A percentile compares a stretch with the other conserved stretches of the same genome.
phyloP scores from a whole-genome alignment of 2,329 filamentous ascomycete species.

The Fusarium chlamydosporum region DNA sequence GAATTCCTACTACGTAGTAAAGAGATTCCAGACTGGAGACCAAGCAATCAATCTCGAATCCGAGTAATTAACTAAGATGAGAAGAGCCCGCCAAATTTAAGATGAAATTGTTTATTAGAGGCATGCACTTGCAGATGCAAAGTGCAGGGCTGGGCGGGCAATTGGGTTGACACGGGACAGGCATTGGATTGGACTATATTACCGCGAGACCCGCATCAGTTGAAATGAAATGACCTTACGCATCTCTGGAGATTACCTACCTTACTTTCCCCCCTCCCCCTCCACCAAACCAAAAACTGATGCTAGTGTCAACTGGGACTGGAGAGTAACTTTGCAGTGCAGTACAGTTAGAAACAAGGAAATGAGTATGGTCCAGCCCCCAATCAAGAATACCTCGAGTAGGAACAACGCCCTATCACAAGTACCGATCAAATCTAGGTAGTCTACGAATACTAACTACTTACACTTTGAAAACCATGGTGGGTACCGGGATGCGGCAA shows the following conservation, averaged over 20 bases:
- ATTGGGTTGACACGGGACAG: neutral
- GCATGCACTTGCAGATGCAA: slow-evolving; percentile 16
- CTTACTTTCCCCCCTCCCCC: neutral
- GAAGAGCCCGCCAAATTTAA: slow-evolving; percentile 34
- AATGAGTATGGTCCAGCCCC: slow-evolving; percentile 33
- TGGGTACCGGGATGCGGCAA: slow-evolving; percentile 5
- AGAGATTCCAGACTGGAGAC: slow-evolving; percentile 33
- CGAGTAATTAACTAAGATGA: slow-evolving; percentile 18
- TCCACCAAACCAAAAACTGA: slow-evolving; percentile 6
- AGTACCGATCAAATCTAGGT: too few species aligned
- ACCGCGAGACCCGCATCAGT: slow-evolving; percentile 42
- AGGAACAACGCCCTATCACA: neutral
- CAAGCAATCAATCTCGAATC: slow-evolving; percentile 33
- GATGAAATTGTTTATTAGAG: slow-evolving; percentile 14
- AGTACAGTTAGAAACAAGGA: slow-evolving; percentile 16
- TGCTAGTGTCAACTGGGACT: slow-evolving; percentile 37
- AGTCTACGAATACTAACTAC: neutral
- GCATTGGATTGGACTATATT: slow-evolving; percentile 16
- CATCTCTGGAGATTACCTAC: slow-evolving; percentile 47
- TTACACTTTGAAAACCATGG: neutral
- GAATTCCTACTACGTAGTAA: neutral
- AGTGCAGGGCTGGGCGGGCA: slow-evolving; percentile 42
- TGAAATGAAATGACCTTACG: slow-evolving; percentile 48
- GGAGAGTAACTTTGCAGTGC: neutral
- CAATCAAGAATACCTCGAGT: neutral